Evolutionary conservation across 257 asterid genomes (phyloP).

Genomic region (Solanum appendiculatum): DNA sequence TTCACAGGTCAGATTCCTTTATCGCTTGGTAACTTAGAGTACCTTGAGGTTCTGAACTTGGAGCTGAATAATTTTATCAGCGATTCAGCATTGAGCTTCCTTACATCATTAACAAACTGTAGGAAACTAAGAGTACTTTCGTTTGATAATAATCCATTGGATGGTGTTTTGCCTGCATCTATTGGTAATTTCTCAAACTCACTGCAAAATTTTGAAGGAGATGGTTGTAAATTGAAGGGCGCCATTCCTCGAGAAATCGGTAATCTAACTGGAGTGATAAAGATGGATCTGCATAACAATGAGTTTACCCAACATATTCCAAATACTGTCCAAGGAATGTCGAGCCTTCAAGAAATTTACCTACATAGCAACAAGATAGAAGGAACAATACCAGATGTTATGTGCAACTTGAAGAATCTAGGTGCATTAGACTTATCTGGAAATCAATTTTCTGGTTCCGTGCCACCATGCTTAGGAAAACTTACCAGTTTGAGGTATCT

Average conservation of each 20-base stretch:
- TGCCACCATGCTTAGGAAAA: background rate
- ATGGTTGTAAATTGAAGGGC: too few species aligned
- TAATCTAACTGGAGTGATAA: too few species aligned
- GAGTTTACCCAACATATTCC: too few species aligned
- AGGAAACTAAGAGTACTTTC: background rate
- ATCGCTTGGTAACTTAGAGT: slow-evolving; percentile 4
- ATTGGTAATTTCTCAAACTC: too few species aligned
- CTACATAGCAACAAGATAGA: too few species aligned
- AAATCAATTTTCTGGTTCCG: background rate
- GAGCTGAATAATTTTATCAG: background rate
- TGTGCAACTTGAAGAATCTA: background rate
- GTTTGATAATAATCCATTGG: background rate
- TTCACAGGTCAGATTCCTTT: slow-evolving; percentile 11
- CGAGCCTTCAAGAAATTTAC: background rate
- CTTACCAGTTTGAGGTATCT: background rate
- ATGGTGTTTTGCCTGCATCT: background rate
- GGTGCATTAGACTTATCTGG: background rate
- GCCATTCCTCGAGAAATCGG: too few species aligned
- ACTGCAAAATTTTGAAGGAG: too few species aligned
- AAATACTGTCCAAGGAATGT: too few species aligned
- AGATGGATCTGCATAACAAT: too few species aligned
- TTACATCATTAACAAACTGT: background rate
- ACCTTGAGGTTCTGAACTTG: background rate
- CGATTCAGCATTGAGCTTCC: background rate
- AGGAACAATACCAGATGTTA: too few species aligned